Base-by-base conservation (phyloP, 805 yeast species). In the Phaffomyces antillensis region DNA sequence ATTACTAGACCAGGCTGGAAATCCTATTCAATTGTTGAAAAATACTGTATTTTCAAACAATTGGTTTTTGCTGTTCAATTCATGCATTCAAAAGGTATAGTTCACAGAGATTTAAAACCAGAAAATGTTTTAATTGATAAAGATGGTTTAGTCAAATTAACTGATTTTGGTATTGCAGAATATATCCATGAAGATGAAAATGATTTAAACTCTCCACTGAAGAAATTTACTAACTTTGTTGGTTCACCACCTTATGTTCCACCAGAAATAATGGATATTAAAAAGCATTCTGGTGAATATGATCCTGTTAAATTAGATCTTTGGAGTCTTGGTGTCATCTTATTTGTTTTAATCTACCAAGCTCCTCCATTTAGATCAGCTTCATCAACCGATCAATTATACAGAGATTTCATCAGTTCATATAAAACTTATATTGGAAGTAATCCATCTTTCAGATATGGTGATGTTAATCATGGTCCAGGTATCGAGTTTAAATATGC, bases 221-320 rank as follows among this genome's bases (percentile, higher is more conserved):
- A 60, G 39, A 37, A 52, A 28, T 63, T 66, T 34, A 66, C 72
- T 36, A 66, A 77, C 2, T 73, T 75, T 59, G 83, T 83, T 37
- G 93, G 95, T 2, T 83, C 90, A 1, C 87, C 93, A 4, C 93
- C 93, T 1, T 85, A 83, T 61, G 77, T 83, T 12, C 79, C 91
- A 5, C 93, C 95, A 2, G 93, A 85, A 62, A 86, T 83, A 15
- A 66, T 76, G 50, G 71, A 68, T 47, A 73, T 66, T 34, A 63
- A 58, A 43, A 44, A 56, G 9, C 56, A 60, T 41, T 60, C 53
- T 18, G 56, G 59, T 26, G 63, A 73, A 6, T 81, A 79, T 62
- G 77, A 83, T 57, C 84, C 89, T 0, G 79, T 77, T 54, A 71
- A 72, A 49, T 76, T 83, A 71, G 95, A 85, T 63, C 66, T 70